Evolutionary conservation across 257 asterid species (phyloP), one percentile per base, ranked within the genome.

Genomic region (Eustoma russellianum): DNA sequence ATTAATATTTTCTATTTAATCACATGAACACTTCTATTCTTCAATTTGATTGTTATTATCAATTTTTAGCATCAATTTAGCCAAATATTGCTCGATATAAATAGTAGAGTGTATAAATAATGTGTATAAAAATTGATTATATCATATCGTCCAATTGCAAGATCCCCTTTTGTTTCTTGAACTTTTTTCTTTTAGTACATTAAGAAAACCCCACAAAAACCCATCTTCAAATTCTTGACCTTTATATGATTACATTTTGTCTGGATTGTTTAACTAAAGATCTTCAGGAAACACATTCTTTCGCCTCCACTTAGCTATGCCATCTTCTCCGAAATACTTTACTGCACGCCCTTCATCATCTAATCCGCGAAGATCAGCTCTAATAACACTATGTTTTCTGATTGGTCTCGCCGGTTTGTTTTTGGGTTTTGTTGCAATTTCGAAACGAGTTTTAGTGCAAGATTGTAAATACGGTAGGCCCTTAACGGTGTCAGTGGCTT

Each of bases 301-400:
- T 38, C 2, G 43, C 12, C 9, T 8, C 12, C 43, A 38, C 3
- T 5, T 38, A 57, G 64, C 55, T 50, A 86, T 83, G 96, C 91
- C 96, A 41, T 79, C 95, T 50, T 86, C 97, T 55, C 95, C 93
- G 9, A 92, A 92, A 63, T 49, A 73, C 59, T 81, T 81, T 80
- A 38, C 83, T 67, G 86, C 93, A 17, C 88, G 93, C 9, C 57
- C 84, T 6, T 61, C 83, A 5, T 30, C 80, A 14, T 56, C 68
- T 68, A 28, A 59, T 41, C 14, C 73, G 33, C 59, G 73, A 16
- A 81, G 91, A 83, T 77, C 95, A 55, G 62, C 70, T 77, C 57
- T 66, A 50, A 50, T 75, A 62, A 64, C 74, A 33, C 18, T 76
- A 17, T 77, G 70, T 61, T 47, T 65, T 50, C 50, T 85, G n/a